Evolutionary conservation across 2,329 filamentous ascomycete genomes (phyloP), one percentile per base, ranked within the genome.

Genomic region (Ceratocystis papillata): DNA sequence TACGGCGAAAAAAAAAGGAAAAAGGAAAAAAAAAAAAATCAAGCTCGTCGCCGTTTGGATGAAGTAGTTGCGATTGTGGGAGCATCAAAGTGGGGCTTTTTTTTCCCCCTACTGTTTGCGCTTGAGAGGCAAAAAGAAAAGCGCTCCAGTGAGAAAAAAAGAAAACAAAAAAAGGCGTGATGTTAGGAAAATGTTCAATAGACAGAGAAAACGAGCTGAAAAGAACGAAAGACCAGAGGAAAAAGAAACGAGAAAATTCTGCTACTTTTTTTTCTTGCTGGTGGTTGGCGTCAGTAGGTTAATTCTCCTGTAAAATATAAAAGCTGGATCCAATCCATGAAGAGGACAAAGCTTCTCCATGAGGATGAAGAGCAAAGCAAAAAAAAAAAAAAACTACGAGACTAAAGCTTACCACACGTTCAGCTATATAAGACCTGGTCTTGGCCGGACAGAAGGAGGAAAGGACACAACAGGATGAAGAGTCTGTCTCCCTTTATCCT

Each of bases 31-130:
- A 22, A 46, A 37, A 65, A 61, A 45, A 44, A 46, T 46, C 28
- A 22, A 48, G 64, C 41, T 20, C 12, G 20, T 44, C 41, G 55
- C 28, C 15, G 55, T 37, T 59, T n/a, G 30, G 33, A n/a, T n/a
- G 30, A 59, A 30, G 55, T 59, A 59, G 55, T 59, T 59, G 55
- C 55, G 55, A 59, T 59, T 59, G 28, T 59, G 55, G 7, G 15
- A 8, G 55, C 55, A 20, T 4, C 48, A 59, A 41, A 59, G 55
- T 59, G 55, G 55, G 55, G 28, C 55, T n/a, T 8, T 5, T 59
- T 48, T 33, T 45, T 48, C 28, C 20, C 7, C 22, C 33, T 48
- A 10, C 20, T 30, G 46, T 45, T 41, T 46, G 37, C 22, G 7
- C 10, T 41, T 15, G 15, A 48, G 62, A 46, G 44, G 62, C 46